Evolutionary conservation across 768 basidiomycete species (phyloP), one percentile per base, ranked within the genome.

Genomic region (Rhodocollybia butyracea): DNA sequence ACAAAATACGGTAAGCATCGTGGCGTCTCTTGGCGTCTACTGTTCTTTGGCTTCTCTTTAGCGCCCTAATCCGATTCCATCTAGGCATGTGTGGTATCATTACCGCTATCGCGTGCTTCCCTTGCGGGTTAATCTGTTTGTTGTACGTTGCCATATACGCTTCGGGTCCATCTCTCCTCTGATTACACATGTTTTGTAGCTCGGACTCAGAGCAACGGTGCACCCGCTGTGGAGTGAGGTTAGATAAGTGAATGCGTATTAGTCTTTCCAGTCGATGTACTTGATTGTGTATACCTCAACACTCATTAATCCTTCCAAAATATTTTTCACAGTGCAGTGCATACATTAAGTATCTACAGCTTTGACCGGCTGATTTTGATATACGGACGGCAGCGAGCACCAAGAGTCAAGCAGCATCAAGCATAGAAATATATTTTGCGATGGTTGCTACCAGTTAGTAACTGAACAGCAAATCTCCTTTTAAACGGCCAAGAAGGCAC

Each of bases 131-230:
- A 15, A 64, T 68, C 22, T 68, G 64, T 45, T 61, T 70, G 40
- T 67, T 66, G 68, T 68, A 38, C 34, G 65, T 60, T 27, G 15
- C 17, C 21, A 32, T 31, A 4, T 11, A n/a, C 27, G 4, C n/a
- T n/a, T n/a, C n/a, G n/a, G n/a, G n/a, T n/a, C 30, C 30, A 13
- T 31, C 27, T 31, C 32, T n/a, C 15, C 10, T 30, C 13, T 12
- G 10, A 26, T 19, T 29, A 47, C 15, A 4, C 15, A 10, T n/a
- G 21, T 36, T 48, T 48, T 48, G 4, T 47, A 70, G 71, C 52
- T 55, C 62, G 36, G 70, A 73, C 41, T 66, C 66, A 1, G 68
- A 72, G 38, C 61, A 62, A 51, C 62, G 63, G 17, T 73, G 71
- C 50, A 51, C 63, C 22, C 61, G 70, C 24, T 73, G 71, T 43